Evolutionary conservation across 2,329 filamentous ascomycete species (phyloP), one percentile per base, ranked within the genome.

Genomic region (Fusarium compactum): DNA sequence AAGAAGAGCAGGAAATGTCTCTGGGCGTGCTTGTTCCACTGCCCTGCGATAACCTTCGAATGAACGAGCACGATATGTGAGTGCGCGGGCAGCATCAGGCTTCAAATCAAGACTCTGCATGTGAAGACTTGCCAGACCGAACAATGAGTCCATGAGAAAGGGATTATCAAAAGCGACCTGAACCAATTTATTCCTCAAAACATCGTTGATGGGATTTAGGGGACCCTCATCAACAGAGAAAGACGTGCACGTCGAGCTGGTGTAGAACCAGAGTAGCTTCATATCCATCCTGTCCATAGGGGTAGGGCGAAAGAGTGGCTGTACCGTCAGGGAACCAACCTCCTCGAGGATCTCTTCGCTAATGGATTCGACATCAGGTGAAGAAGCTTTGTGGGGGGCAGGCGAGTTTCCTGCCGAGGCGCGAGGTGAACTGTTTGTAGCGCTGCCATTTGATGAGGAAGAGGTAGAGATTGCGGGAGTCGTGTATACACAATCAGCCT

Each of bases 191-290:
- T 83, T 79, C 62, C 81, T 82, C 62, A 89, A 80, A 24, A 85
- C 79, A 11, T 82, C 74, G 62, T 84, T 81, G 56, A 84, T 72
- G 1, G 77, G 70, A 6, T 79, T 77, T 9, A 72, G 73, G 38
- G 79, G 69, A 45, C 29, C 79, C 18, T 77, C 75, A 24, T 82
- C 76, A 29, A 84, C 76, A 16, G 83, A 80, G 72, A 88, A 86
- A 16, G 84, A 84, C 5, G 77, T 64, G 67, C 78, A 85, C 11
- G 84, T 85, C 32, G 81, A 75, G 11, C 79, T 80, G 15, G 84
- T 85, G 71, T 86, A 89, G 71, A 86, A 86, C 85, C 86, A 88
- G 9, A 89, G 73, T 43, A 88, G 80, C 67, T 82, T 84, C 84
- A 89, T 85, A 64, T 88, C 85, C 27, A 78, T 69, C 32, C 80